Evolutionary conservation across 352 stramenopile genomes (phyloP).

Genomic region (Globisporangium ultimum): DNA sequence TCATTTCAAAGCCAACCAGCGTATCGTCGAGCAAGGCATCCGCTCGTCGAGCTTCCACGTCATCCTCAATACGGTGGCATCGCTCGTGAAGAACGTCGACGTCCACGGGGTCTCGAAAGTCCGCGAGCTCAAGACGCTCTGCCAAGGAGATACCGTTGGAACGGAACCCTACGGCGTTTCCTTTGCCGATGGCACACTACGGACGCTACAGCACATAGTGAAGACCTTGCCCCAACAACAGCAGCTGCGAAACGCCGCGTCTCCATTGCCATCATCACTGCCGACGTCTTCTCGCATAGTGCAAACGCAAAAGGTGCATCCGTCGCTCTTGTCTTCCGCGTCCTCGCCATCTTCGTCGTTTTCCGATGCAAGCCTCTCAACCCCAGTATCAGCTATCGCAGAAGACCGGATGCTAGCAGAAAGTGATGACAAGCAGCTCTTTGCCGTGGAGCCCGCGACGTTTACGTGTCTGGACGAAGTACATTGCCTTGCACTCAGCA

Average conservation of each 20-base stretch:
- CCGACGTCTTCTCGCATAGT: too few relatives aligned
- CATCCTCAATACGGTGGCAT: conserved; percentile 35
- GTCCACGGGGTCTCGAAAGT: conserved; percentile 36
- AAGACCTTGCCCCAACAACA: not conserved
- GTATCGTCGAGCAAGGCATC: conserved; percentile 39
- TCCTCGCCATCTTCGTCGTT: too few relatives aligned
- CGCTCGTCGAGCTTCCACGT: conserved; percentile 38
- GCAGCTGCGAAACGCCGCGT: too few relatives aligned
- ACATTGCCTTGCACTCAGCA: conserved; percentile 47
- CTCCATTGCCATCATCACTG: too few relatives aligned
- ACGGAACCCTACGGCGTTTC: conserved; percentile 37
- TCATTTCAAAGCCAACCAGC: conserved; percentile 30
- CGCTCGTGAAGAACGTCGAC: conserved; percentile 46
- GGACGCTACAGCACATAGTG: conserved; percentile 18
- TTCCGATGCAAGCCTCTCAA: too few relatives aligned
- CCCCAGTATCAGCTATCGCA: too few relatives aligned
- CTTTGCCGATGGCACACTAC: conserved; percentile 31
- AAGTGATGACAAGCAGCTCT: not conserved
- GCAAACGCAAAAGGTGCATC: too few relatives aligned
- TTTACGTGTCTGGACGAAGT: conserved; percentile 56
- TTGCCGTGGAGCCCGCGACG: conserved; percentile 32
- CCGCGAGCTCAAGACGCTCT: conserved; percentile 52
- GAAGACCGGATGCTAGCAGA: conserved; percentile 12
- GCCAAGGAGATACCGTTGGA: conserved; percentile 57
- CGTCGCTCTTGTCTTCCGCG: too few relatives aligned